phyloP scores from a whole-genome alignment of 495 filamentous ascomycete species.

The Symbiotaphrina buchneri region DNA sequence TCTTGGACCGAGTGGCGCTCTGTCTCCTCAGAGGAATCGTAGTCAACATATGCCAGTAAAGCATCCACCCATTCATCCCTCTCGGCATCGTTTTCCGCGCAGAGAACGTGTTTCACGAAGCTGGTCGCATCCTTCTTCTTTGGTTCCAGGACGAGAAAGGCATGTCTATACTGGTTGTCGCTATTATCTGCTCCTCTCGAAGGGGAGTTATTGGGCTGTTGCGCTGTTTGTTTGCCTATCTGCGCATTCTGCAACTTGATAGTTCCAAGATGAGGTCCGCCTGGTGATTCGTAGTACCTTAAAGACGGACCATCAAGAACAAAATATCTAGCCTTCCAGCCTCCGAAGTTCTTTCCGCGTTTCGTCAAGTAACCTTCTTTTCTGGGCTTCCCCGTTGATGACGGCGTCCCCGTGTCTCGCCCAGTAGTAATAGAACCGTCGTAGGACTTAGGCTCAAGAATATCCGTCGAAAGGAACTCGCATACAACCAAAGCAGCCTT shows the following conservation, averaged over 20 bases:
- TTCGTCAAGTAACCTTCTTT: constrained; percentile 93
- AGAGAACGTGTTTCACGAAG: constrained; percentile 83
- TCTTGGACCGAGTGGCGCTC: too few relatives aligned
- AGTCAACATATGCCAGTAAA: constrained; percentile 76
- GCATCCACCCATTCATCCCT: constrained; percentile 86
- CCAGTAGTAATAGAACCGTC: constrained; percentile 15
- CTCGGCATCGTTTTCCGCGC: constrained; percentile 84
- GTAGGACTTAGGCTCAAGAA: constrained; percentile 51
- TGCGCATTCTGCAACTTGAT: constrained; percentile 82
- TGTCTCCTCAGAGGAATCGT: constrained; percentile 26
- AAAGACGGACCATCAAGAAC: constrained; percentile 73
- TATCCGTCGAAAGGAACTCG: constrained; percentile 69
- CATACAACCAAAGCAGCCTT: constrained; percentile 62
- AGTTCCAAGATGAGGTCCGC: constrained; percentile 73
- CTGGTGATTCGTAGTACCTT: constrained; percentile 77
- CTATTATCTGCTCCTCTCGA: constrained; percentile 41
- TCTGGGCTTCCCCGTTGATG: background rate
- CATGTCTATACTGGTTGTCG: constrained; percentile 91
- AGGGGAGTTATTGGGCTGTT: constrained; percentile 35
- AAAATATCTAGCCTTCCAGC: constrained; percentile 96
- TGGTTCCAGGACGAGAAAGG: constrained; percentile 82
- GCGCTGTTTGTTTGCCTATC: constrained; percentile 70
- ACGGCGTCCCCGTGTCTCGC: background rate
- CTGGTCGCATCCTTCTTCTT: constrained; percentile 89
- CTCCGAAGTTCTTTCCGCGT: constrained; percentile 91